These are phyloP conservation scores for Cryptococcus maquisensis DNA, from an alignment of 1,284 basidiomycete species.

Conservation along the genomic window DNA sequence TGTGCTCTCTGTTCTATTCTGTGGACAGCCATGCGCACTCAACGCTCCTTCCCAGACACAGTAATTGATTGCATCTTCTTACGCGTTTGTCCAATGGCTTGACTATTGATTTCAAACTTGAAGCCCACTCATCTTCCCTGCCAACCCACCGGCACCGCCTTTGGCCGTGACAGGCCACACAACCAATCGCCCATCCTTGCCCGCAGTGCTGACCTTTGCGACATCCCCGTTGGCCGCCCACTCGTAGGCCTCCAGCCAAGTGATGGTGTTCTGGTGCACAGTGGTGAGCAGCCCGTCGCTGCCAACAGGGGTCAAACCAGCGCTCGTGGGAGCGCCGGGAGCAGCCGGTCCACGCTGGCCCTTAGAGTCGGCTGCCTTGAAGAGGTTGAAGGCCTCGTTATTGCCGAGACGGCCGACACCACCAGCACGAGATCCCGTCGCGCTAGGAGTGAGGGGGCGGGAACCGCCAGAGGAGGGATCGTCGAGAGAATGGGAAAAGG, in stretches of 20 bases:
- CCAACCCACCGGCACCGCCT: conserved; percentile 17
- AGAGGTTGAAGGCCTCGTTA: conserved; percentile 91
- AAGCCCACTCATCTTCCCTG: conserved; percentile 27
- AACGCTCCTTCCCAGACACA: too few species aligned
- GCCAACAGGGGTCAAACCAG: conserved; percentile 33
- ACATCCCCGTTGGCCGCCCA: conserved; percentile 60
- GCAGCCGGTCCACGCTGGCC: conserved; percentile 55
- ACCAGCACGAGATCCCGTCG: conserved; percentile 47
- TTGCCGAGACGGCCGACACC: conserved; percentile 69
- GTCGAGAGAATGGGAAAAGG: conserved; percentile 73
- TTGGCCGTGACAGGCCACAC: conserved; percentile 66
- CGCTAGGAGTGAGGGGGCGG: conserved; percentile 39
- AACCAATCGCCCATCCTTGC: conserved; percentile 89
- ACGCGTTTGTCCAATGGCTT: background rate
- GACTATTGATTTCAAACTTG: conserved; percentile 15
- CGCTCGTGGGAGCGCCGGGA: conserved; percentile 46
- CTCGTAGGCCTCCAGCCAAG: conserved; percentile 75
- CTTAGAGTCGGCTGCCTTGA: conserved; percentile 85
- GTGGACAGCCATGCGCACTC: too few species aligned
- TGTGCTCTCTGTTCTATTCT: too few species aligned
- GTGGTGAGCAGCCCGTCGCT: conserved; percentile 67
- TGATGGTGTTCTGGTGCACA: conserved; percentile 98
- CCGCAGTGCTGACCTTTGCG: conserved; percentile 79
- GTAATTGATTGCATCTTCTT: background rate
- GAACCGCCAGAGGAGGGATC: conserved; percentile 55